phyloP scores from a whole-genome alignment of 2,329 filamentous ascomycete species.

The Talaromyces pinophilus region DNA sequence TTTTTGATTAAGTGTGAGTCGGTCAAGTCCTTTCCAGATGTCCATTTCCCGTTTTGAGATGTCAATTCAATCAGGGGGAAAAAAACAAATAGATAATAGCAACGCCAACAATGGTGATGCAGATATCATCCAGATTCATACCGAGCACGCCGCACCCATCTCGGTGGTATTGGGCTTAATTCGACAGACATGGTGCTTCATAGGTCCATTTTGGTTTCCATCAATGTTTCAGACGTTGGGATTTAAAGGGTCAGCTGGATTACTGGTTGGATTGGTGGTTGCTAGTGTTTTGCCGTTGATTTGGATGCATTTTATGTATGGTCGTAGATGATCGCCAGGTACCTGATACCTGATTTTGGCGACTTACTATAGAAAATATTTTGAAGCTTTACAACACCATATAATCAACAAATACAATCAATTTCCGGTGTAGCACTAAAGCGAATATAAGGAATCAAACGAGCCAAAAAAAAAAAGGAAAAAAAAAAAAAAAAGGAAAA shows the following conservation, averaged over 20 bases:
- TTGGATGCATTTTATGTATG: slow-evolving; percentile 5
- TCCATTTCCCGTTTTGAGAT: too few relatives aligned
- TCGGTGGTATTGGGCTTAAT: slow-evolving; percentile 63
- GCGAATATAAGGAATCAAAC: too few relatives aligned
- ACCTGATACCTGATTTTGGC: too few relatives aligned
- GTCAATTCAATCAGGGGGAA: too few relatives aligned
- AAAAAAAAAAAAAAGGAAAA: too few relatives aligned
- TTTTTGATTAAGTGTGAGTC: slow-evolving; percentile 57
- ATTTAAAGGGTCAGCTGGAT: slow-evolving; percentile 6
- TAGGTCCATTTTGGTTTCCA: slow-evolving; percentile 38
- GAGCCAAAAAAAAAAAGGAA: too few relatives aligned
- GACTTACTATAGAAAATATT: too few relatives aligned
- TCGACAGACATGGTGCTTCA: slow-evolving; percentile 38
- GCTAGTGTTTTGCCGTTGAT: slow-evolving; percentile 14
- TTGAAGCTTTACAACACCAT: too few relatives aligned
- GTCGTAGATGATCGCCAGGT: neutral
- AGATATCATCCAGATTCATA: slow-evolving; percentile 58
- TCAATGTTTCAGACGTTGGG: slow-evolving; percentile 16
- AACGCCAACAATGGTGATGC: neutral
- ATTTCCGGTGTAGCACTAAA: too few relatives aligned
- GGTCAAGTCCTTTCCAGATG: too few relatives aligned
- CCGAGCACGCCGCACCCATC: slow-evolving; percentile 55
- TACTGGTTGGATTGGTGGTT: slow-evolving; percentile 10
- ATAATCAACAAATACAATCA: too few relatives aligned
- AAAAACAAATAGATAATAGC: neutral